Evolutionary conservation across 768 basidiomycete genomes (phyloP).

Genomic region (Hydnomerulius pinastri): DNA sequence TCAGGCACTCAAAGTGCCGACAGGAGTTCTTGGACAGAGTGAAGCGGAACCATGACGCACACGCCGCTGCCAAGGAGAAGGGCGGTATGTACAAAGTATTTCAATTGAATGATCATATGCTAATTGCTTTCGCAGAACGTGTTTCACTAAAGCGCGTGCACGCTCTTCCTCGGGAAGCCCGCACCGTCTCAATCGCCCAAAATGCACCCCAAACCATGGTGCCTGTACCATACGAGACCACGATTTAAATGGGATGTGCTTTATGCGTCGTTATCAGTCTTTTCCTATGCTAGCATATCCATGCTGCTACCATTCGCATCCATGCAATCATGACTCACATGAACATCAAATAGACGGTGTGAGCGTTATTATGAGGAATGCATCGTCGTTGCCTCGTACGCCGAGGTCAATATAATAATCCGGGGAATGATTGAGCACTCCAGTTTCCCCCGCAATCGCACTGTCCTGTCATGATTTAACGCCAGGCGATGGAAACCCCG

Average conservation of each 20-base stretch:
- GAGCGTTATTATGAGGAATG: constrained; percentile 1
- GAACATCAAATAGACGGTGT: not conserved
- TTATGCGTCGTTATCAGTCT: constrained; percentile 6
- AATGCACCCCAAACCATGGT: constrained; percentile 93
- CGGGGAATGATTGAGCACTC: no score
- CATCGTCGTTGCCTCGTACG: no score
- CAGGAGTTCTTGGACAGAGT: constrained; percentile 94
- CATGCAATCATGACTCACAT: constrained; percentile 25
- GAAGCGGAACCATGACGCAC: constrained; percentile 80
- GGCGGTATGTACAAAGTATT: constrained; percentile 60
- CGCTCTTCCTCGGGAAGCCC: constrained; percentile 76
- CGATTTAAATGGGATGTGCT: constrained; percentile 63
- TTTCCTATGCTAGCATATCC: constrained; percentile 19
- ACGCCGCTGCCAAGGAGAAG: constrained; percentile 81
- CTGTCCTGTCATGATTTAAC: no score
- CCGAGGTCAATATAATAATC: no score
- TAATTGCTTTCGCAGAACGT: constrained; percentile 52
- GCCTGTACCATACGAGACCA: constrained; percentile 94
- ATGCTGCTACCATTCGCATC: constrained; percentile 14
- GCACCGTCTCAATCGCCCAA: constrained; percentile 65
- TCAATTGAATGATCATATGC: not conserved
- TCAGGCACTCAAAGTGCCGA: constrained; percentile 92
- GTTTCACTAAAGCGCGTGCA: constrained; percentile 86
- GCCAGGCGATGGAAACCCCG: no score
- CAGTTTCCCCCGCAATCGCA: no score